Percentiles rank a stretch among this genome's conserved stretches.
These are phyloP conservation scores for Solanum boliviense DNA, from an alignment of 257 asterid genomes.

Conservation along the genomic window DNA sequence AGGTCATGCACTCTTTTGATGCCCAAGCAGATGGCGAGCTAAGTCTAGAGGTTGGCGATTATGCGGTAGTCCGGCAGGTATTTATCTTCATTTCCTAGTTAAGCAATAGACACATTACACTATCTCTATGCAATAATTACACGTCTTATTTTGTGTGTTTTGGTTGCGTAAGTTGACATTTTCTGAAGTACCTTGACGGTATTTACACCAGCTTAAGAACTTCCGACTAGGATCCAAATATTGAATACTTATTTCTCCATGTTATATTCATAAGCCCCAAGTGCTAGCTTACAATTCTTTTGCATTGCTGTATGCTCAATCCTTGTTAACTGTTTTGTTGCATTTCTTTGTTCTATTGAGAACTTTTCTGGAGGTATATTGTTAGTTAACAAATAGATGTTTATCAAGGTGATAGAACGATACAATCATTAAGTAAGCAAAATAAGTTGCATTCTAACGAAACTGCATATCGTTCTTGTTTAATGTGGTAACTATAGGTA, in stretches of 20 bases:
- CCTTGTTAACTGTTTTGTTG: not conserved
- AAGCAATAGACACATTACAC: not conserved
- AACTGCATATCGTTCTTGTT: not conserved
- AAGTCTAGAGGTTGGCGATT: slow-evolving; percentile 55
- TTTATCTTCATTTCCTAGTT: not conserved
- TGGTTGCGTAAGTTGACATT: not conserved
- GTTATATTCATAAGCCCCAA: not conserved
- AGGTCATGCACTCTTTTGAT: slow-evolving; percentile 86
- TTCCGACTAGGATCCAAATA: not conserved
- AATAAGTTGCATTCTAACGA: not conserved
- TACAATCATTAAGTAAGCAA: not conserved
- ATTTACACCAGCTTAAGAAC: not conserved
- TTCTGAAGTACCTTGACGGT: not conserved
- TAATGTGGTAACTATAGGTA: slow-evolving; percentile 24
- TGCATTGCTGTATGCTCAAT: not conserved
- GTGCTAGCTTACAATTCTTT: not conserved
- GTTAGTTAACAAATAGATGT: not conserved
- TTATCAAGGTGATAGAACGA: not conserved
- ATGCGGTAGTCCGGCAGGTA: slow-evolving; percentile 85
- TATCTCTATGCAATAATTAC: not conserved
- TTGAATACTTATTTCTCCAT: not conserved
- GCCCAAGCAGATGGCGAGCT: slow-evolving; percentile 87
- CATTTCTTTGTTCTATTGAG: not conserved
- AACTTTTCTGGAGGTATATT: not conserved
- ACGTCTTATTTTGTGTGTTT: not conserved